Evolutionary conservation across 192 early-diverging fungal genomes (phyloP).

Genomic region (Rhizophagus clarus): DNA sequence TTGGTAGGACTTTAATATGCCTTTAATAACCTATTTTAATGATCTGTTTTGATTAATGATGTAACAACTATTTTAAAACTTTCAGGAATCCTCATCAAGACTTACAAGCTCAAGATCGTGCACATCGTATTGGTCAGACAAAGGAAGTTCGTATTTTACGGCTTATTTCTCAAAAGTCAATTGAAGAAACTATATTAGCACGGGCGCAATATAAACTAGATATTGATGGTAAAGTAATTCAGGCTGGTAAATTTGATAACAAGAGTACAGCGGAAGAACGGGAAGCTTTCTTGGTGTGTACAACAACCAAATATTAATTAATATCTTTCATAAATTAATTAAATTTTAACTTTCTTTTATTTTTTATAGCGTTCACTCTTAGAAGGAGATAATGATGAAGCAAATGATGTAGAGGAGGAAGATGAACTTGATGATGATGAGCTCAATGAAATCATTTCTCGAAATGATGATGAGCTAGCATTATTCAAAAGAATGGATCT

Average conservation of each 20-base stretch:
- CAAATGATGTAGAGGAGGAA: constrained; percentile 67
- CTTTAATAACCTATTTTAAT: too few relatives aligned
- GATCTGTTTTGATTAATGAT: background rate
- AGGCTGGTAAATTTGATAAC: constrained; percentile 99
- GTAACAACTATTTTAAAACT: background rate
- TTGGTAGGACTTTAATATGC: constrained; percentile 62
- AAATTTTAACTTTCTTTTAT: constrained; percentile 16
- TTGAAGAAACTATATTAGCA: constrained; percentile 93
- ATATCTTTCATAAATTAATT: background rate
- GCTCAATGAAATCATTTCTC: constrained; percentile 90
- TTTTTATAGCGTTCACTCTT: constrained; percentile 67
- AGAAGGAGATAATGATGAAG: constrained; percentile 79
- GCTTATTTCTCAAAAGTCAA: constrained; percentile 85
- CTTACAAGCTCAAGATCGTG: constrained; percentile 98
- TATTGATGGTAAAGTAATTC: constrained; percentile 98
- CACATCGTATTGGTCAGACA: constrained; percentile 98
- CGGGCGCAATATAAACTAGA: constrained; percentile 95
- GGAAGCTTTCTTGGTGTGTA: constrained; percentile 73
- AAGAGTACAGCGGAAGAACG: constrained; percentile 92
- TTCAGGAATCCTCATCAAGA: constrained; percentile 93
- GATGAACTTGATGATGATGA: constrained; percentile 84
- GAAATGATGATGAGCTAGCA: constrained; percentile 76
- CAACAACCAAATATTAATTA: background rate
- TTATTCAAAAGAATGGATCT: constrained; percentile 78
- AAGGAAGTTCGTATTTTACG: constrained; percentile 97